These are phyloP conservation scores for Santalum album DNA, from an alignment of 164 flowering plant species.

Conservation along the genomic window DNA sequence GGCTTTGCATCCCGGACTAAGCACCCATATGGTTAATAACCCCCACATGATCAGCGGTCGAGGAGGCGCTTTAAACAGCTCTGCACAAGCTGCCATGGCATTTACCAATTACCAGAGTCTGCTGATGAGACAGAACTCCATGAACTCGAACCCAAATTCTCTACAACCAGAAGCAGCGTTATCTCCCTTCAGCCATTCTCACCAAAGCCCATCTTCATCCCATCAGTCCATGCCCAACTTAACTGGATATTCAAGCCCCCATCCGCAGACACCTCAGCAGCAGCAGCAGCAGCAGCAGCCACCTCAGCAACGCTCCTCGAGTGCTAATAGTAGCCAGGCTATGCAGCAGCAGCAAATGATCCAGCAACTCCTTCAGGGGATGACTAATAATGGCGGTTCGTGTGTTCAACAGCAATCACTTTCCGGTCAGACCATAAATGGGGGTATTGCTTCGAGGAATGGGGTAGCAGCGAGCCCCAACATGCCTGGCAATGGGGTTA, in stretches of 20 bases:
- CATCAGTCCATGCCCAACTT: slow-evolving; percentile 37
- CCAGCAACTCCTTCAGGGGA: slow-evolving; percentile 76
- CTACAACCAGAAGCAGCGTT: slow-evolving; percentile 46
- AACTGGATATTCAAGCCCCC: slow-evolving; percentile 41
- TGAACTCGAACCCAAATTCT: slow-evolving; percentile 45
- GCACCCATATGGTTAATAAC: slow-evolving; percentile 25
- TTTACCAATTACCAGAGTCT: slow-evolving; percentile 63
- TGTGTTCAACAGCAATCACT: slow-evolving; percentile 25
- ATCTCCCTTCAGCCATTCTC: slow-evolving; percentile 37
- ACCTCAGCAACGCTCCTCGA: slow-evolving; percentile 21
- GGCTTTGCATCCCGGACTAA: slow-evolving; percentile 55
- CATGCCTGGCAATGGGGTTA: slow-evolving; percentile 18
- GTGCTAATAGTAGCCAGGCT: slow-evolving; percentile 25
- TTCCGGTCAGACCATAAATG: slow-evolving; percentile 32
- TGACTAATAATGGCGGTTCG: slow-evolving; percentile 35
- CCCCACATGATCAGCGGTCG: too few species aligned
- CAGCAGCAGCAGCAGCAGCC: slow-evolving; percentile 13
- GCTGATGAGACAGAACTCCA: slow-evolving; percentile 55
- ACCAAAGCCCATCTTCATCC: slow-evolving; percentile 35
- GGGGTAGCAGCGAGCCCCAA: slow-evolving; percentile 19
- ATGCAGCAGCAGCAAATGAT: slow-evolving; percentile 71
- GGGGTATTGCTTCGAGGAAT: slow-evolving; percentile 17
- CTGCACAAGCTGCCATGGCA: slow-evolving; percentile 60
- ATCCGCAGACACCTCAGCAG: slow-evolving; percentile 21
- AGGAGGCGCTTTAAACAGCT: slow-evolving; percentile 39